phyloP scores from a whole-genome alignment of 1,284 basidiomycete species.

The Austroboletus rostrupii region DNA sequence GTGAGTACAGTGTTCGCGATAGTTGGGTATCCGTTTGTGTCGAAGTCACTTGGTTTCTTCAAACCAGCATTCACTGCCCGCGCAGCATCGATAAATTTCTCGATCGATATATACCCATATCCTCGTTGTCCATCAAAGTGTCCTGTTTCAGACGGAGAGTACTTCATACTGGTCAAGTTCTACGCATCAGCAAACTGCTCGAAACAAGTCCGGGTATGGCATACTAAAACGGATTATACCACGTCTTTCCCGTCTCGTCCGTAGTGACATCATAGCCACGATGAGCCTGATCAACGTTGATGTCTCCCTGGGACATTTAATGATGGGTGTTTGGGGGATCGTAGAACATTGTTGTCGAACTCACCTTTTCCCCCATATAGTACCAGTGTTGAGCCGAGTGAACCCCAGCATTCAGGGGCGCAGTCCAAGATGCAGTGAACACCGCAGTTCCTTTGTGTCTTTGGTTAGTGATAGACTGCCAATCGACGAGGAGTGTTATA shows the following conservation, averaged over 20 bases:
- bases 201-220: constrained; percentile 27
- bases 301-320: constrained; percentile 63
- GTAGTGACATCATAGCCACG: constrained; percentile 86
- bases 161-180: constrained; percentile 71
- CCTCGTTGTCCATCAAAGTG: constrained; percentile 92
- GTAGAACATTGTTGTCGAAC: constrained; percentile 7
- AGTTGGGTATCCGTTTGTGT: constrained; percentile 79
- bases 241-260: constrained; percentile 78
- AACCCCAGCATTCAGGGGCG: constrained; percentile 71
- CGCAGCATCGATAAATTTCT: constrained; percentile 85
- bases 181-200: constrained; percentile 10
- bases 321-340: not conserved
- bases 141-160: constrained; percentile 85
- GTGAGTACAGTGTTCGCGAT: constrained; percentile 86
- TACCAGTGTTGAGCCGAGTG: constrained; percentile 93
- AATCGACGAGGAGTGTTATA: constrained; percentile 91
- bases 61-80: constrained; percentile 72
- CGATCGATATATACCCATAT: constrained; percentile 87
- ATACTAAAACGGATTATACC: constrained; percentile 90
- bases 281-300: constrained; percentile 88
- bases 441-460: constrained; percentile 77
- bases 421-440: constrained; percentile 90
- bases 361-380: constrained; percentile 86
- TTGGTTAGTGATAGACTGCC: constrained; percentile 72
- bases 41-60: constrained; percentile 67